Evolutionary conservation across 2,329 filamentous ascomycete species (phyloP).

Genomic region (Ceratocystis papillata): DNA sequence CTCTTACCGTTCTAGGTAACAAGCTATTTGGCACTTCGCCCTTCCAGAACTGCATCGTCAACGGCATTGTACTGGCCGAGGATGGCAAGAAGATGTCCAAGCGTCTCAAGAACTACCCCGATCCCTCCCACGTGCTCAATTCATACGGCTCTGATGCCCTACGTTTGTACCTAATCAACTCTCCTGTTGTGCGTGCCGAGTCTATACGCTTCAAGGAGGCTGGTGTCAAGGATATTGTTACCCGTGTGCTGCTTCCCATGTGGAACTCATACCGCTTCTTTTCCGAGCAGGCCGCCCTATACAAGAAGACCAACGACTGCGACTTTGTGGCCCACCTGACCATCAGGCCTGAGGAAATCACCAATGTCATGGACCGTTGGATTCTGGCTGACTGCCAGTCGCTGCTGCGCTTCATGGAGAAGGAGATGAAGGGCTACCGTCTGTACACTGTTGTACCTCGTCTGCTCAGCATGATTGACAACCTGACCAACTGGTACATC

Average conservation of each 20-base stretch:
- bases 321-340: conserved; percentile 25
- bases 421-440: conserved; percentile 74
- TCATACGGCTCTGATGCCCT: conserved; percentile 28
- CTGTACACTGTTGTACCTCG: conserved; percentile 76
- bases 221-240: conserved; percentile 28
- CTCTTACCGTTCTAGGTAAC: conserved; percentile 28
- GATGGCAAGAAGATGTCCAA: conserved; percentile 30
- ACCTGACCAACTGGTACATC: conserved; percentile 89
- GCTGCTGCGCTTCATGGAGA: conserved; percentile 79
- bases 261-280: conserved; percentile 30
- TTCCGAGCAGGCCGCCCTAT: conserved; percentile 27
- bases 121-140: conserved; percentile 26
- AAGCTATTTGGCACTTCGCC: conserved; percentile 28
- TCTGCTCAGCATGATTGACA: conserved; percentile 66
- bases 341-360: conserved; percentile 24
- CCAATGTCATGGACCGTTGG: conserved; percentile 80
- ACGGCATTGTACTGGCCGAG: conserved; percentile 29
- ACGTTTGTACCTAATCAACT: conserved; percentile 29
- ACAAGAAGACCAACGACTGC: conserved; percentile 26
- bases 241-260: conserved; percentile 28
- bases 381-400: conserved; percentile 88
- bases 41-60: conserved; percentile 29
- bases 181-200: conserved; percentile 29
- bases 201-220: conserved; percentile 28
- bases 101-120: conserved; percentile 29